These are phyloP conservation scores for Candida neerlandica DNA, from an alignment of 1,139 yeast genomes.

Conservation along the genomic window DNA sequence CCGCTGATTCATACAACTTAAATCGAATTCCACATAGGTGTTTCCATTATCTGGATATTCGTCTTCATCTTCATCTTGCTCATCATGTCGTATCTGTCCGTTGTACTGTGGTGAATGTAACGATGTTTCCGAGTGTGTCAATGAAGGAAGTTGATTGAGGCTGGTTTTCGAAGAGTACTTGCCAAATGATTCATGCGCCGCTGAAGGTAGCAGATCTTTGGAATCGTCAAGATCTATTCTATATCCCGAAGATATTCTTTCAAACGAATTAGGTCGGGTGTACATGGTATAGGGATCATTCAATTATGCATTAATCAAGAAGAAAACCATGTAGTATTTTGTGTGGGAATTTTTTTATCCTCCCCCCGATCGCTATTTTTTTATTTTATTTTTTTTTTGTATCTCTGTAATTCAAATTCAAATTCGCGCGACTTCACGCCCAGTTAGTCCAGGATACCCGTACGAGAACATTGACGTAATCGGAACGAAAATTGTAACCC, in stretches of 20 bases:
- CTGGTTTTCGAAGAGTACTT: conserved; percentile 18
- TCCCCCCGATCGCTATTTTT: no score
- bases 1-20: conserved; percentile 9
- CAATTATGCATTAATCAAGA: not conserved
- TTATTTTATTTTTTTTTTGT: no score
- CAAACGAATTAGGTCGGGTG: conserved; percentile 8
- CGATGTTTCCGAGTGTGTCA: conserved; percentile 19
- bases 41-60: conserved; percentile 7
- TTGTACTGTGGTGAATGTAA: conserved; percentile 3
- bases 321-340: not conserved
- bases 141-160: conserved; percentile 23
- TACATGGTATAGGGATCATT: conserved; percentile 6
- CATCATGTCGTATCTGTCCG: conserved; percentile 13
- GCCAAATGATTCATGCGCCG: conserved; percentile 7
- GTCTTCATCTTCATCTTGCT: conserved; percentile 7
- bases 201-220: conserved; percentile 11
- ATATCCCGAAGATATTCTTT: conserved; percentile 3
- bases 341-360: no score
- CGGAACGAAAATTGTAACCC: no score
- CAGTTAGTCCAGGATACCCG: no score
- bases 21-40: conserved; percentile 16
- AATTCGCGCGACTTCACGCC: no score
- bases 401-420: no score
- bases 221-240: conserved; percentile 5
- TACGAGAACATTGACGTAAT: no score